Evolutionary conservation across 305 asterid genomes (phyloP).

Genomic region (Fraxinus floribunda): DNA sequence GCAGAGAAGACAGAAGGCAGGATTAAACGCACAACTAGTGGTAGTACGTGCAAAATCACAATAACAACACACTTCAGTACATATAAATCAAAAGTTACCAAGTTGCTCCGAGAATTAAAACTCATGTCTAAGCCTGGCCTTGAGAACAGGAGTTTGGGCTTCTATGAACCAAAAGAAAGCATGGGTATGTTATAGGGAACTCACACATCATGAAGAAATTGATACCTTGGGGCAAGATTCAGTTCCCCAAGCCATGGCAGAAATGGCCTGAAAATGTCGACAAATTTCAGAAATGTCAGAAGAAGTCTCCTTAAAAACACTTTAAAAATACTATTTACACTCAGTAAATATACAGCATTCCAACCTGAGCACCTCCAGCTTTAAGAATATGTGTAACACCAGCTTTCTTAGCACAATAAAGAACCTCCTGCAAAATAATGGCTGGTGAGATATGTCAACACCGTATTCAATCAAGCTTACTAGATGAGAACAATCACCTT

Average conservation of each 20-base stretch:
- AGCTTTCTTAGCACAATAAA: constrained; percentile 95
- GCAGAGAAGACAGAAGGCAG: not conserved
- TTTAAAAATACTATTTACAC: not conserved
- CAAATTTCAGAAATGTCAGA: constrained; percentile 23
- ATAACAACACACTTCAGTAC: not conserved
- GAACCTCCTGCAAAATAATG: constrained; percentile 63
- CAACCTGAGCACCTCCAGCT: constrained; percentile 98
- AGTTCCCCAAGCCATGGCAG: constrained; percentile 99
- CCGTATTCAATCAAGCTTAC: not conserved
- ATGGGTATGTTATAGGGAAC: constrained; percentile 1
- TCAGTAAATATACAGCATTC: constrained; percentile 13
- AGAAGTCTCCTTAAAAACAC: constrained; percentile 12
- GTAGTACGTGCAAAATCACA: not conserved
- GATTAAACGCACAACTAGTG: not conserved
- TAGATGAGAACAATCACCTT: constrained; percentile 52
- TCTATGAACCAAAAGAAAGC: not conserved
- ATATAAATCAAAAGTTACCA: not conserved
- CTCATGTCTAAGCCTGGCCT: not conserved
- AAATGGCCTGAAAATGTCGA: constrained; percentile 60
- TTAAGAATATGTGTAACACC: constrained; percentile 95
- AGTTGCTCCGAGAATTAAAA: not conserved
- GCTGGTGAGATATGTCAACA: constrained; percentile 19
- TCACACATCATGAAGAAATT: constrained; percentile 19
- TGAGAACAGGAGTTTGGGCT: not conserved
- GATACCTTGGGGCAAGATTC: constrained; percentile 94